These are phyloP conservation scores for Lepraria neglecta DNA, from an alignment of 495 filamentous ascomycete genomes.

Conservation along the genomic window DNA sequence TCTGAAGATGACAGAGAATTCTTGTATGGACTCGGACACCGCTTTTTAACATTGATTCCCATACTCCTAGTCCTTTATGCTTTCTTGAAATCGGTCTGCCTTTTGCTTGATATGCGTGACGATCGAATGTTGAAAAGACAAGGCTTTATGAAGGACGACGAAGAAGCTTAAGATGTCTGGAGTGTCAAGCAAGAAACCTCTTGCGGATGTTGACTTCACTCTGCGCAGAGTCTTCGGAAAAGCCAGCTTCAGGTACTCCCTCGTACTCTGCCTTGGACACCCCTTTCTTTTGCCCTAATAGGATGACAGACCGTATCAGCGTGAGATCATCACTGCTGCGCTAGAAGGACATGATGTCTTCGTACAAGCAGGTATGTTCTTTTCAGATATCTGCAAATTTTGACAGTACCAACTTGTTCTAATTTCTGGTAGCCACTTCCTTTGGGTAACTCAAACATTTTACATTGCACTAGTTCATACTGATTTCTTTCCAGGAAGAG, in stretches of 20 bases:
- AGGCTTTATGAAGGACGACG: background rate
- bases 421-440: constrained; percentile 57
- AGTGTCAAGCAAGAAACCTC: constrained; percentile 11
- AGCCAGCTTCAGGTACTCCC: constrained; percentile 56
- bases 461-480: background rate
- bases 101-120: background rate
- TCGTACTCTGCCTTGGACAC: background rate
- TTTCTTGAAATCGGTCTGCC: background rate
- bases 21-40: background rate
- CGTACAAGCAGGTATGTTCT: constrained; percentile 57
- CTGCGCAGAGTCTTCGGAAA: constrained; percentile 79
- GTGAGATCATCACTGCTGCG: constrained; percentile 77
- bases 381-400: no score
- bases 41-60: background rate
- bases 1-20: background rate
- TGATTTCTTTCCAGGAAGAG: constrained; percentile 51
- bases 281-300: constrained; percentile 19
- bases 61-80: background rate
- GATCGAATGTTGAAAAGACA: background rate
- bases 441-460: constrained; percentile 51
- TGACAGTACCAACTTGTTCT: background rate
- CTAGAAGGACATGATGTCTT: constrained; percentile 87
- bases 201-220: constrained; percentile 72
- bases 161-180: constrained; percentile 9
- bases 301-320: constrained; percentile 63